These are phyloP conservation scores for Hibiscus trionum DNA, from an alignment of 345 rosid species.

Conservation along the genomic window DNA sequence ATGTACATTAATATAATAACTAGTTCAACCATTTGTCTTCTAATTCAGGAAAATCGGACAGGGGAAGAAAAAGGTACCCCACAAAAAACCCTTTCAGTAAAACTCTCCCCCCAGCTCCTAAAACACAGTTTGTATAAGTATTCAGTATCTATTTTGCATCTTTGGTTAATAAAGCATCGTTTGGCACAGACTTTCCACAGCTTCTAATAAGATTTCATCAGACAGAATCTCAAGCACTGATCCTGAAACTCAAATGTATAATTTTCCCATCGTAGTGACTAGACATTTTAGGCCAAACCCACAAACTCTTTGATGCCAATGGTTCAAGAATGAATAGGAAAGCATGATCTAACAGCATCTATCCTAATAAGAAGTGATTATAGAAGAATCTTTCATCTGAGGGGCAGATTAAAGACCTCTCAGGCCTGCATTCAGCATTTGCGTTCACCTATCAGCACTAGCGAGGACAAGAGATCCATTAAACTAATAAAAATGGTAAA, in stretches of 20 bases:
- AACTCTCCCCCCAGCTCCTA: background rate
- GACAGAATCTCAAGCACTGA: background rate
- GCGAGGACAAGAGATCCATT: background rate
- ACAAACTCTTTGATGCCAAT: background rate
- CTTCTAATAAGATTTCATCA: background rate
- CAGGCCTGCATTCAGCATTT: background rate
- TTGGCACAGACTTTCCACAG: too few species aligned
- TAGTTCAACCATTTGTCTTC: background rate
- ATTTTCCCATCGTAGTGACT: background rate
- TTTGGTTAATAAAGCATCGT: background rate
- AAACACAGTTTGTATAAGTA: background rate
- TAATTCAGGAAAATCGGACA: background rate
- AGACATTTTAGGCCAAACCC: background rate
- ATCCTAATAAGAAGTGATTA: background rate
- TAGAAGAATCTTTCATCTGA: background rate
- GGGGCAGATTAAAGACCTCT: background rate
- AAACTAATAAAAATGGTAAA: background rate
- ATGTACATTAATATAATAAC: background rate
- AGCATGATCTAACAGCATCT: background rate
- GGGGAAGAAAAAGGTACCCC: background rate
- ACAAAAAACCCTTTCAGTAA: background rate
- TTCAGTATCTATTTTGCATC: background rate
- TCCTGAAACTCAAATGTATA: background rate
- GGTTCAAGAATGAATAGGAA: background rate
- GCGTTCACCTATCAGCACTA: background rate